Evolutionary conservation across 1,284 basidiomycete species (phyloP).

Genomic region (Phylloporus gajari): DNA sequence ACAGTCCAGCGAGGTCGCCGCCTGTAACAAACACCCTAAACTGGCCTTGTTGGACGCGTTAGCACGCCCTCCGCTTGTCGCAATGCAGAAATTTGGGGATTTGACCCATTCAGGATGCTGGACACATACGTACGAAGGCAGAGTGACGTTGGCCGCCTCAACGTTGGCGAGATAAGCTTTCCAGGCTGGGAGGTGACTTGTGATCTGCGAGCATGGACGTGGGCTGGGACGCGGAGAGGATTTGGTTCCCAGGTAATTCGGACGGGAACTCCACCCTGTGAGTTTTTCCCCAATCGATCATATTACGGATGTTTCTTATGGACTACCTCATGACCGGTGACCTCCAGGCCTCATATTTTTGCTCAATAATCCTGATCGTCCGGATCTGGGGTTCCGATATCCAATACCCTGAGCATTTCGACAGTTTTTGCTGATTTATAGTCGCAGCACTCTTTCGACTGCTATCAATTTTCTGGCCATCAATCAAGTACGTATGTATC

Average conservation of each 20-base stretch:
- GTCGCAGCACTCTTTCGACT: too few species aligned
- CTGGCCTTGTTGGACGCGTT: slow-evolving; percentile 55
- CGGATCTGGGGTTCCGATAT: too few species aligned
- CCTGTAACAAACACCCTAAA: slow-evolving; percentile 61
- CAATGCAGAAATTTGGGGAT: slow-evolving; percentile 54
- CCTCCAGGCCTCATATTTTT: too few species aligned
- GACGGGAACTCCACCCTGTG: too few species aligned
- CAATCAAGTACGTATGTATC: too few species aligned
- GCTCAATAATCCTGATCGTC: too few species aligned
- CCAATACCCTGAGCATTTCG: too few species aligned
- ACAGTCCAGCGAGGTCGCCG: slow-evolving; percentile 55
- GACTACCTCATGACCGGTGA: too few species aligned
- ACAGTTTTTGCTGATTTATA: too few species aligned
- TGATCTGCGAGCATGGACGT: slow-evolving; percentile 44
- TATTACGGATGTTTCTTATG: too few species aligned
- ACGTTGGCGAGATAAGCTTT: slow-evolving; percentile 49
- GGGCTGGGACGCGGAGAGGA: slow-evolving; percentile 41
- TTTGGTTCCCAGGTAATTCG: slow-evolving; percentile 39
- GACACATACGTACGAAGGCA: slow-evolving; percentile 52
- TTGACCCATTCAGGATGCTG: slow-evolving; percentile 42
- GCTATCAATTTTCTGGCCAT: too few species aligned
- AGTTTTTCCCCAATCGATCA: too few species aligned
- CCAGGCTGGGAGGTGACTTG: slow-evolving; percentile 46
- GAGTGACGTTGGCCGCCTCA: slow-evolving; percentile 31
- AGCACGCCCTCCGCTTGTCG: slow-evolving; percentile 59